Conservation (phyloP, 1,139 yeast species). For the Geotrichum cucujoidarum region DNA sequence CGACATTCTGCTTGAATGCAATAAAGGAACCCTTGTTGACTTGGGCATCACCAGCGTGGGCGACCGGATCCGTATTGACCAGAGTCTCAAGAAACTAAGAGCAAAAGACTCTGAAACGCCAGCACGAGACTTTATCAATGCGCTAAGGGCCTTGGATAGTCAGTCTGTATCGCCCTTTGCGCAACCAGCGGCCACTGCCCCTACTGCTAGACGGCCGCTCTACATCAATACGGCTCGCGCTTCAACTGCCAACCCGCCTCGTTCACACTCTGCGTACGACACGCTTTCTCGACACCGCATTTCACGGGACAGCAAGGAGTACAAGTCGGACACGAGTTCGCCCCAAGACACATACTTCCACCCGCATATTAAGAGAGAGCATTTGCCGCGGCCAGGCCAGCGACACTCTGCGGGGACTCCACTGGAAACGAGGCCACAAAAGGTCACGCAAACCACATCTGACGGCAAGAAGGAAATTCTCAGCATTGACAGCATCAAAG, state of each 20-base stretch:
- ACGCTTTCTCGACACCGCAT: neutral
- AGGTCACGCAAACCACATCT: constrained; percentile 8
- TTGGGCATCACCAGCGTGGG: constrained; percentile 77
- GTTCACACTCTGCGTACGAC: neutral
- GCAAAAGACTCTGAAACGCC: constrained; percentile 24
- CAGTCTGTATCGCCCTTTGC: constrained; percentile 28
- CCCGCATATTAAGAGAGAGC: neutral
- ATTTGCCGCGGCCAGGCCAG: constrained; percentile 3
- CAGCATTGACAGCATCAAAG: constrained; percentile 34
- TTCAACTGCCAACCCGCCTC: neutral
- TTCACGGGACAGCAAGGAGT: neutral
- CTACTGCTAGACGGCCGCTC: constrained; percentile 1
- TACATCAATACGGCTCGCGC: neutral
- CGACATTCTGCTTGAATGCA: constrained; percentile 60
- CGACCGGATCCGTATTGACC: constrained; percentile 65
- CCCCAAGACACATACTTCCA: constrained; percentile 8
- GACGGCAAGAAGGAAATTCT: constrained; percentile 24
- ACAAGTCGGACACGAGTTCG: constrained; percentile 2
- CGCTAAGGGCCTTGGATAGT: constrained; percentile 25
- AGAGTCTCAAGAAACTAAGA: constrained; percentile 40
- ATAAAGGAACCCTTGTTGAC: constrained; percentile 62
- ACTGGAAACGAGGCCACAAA: constrained; percentile 14
- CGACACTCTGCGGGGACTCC: constrained; percentile 13
- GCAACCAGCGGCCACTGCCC: constrained; percentile 1
- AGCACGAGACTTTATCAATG: constrained; percentile 6